These are phyloP conservation scores for Candida anutae DNA, from an alignment of 1,139 yeast species.

Conservation along the genomic window DNA sequence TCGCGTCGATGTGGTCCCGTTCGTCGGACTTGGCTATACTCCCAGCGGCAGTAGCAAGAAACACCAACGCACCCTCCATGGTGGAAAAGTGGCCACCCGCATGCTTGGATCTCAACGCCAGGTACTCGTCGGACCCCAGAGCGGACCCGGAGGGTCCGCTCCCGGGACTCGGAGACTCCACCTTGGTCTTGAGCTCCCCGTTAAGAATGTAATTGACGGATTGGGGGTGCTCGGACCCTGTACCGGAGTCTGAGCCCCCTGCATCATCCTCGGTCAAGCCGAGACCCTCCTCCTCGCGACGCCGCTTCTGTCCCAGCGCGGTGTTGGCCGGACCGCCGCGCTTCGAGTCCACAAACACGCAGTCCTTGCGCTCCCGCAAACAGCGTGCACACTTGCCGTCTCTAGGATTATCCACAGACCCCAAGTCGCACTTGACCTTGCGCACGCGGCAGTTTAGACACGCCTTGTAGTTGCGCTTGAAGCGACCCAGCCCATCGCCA, in stretches of 20 bases:
- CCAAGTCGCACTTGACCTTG: slow-evolving; percentile 80
- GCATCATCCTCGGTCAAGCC: not conserved
- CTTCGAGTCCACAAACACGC: slow-evolving; percentile 63
- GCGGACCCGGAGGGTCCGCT: too few relatives aligned
- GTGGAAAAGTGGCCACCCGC: slow-evolving; percentile 28
- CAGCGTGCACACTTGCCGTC: slow-evolving; percentile 86
- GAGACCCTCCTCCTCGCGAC: slow-evolving; percentile 14
- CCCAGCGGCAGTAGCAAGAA: slow-evolving; percentile 71
- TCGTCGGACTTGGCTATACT: slow-evolving; percentile 60
- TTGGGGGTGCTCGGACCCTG: too few relatives aligned
- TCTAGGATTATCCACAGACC: slow-evolving; percentile 63
- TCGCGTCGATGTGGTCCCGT: slow-evolving; percentile 61
- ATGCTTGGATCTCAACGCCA: slow-evolving; percentile 2
- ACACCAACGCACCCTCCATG: slow-evolving; percentile 61
- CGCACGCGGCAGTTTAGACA: slow-evolving; percentile 78
- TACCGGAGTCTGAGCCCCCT: slow-evolving; percentile 1
- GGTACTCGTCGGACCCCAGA: slow-evolving; percentile 1
- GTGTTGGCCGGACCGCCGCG: slow-evolving; percentile 51
- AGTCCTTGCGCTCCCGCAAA: slow-evolving; percentile 68
- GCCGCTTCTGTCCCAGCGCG: slow-evolving; percentile 25
- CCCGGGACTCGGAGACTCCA: too few relatives aligned
- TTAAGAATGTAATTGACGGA: too few relatives aligned
- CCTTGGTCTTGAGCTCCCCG: too few relatives aligned
- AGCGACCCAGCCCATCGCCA: slow-evolving; percentile 16
- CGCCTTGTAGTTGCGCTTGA: slow-evolving; percentile 67